These are phyloP conservation scores for Dillenia suffruticosa DNA, from an alignment of 164 flowering plant species.

Conservation along the genomic window DNA sequence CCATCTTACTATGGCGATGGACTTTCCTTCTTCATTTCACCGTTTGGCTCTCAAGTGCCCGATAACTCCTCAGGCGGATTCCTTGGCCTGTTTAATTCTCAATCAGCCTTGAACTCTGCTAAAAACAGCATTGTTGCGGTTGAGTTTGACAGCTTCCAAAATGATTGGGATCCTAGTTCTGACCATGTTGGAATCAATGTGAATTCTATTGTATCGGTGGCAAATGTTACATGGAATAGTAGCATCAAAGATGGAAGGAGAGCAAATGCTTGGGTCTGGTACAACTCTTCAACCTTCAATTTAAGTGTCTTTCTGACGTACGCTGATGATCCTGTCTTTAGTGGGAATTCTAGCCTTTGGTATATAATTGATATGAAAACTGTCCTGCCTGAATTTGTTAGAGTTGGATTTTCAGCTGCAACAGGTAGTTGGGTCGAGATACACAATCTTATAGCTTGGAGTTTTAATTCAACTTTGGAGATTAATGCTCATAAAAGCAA, in stretches of 20 bases:
- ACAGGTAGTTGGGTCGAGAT: conserved; percentile 41
- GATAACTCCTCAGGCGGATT: conserved; percentile 20
- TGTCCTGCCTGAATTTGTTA: conserved; percentile 35
- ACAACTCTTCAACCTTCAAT: conserved; percentile 31
- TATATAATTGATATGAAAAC: conserved; percentile 37
- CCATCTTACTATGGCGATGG: conserved; percentile 13
- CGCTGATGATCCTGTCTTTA: conserved; percentile 22
- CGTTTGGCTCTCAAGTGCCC: conserved; percentile 14
- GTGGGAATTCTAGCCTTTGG: conserved; percentile 27
- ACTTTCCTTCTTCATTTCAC: conserved; percentile 25
- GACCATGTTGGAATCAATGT: conserved; percentile 51
- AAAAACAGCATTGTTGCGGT: conserved; percentile 35
- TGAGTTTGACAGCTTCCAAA: conserved; percentile 48
- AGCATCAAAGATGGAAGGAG: conserved; percentile 34
- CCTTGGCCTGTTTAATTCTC: conserved; percentile 20
- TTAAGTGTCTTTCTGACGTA: conserved; percentile 47
- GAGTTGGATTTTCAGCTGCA: conserved; percentile 66
- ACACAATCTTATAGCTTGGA: conserved; percentile 51
- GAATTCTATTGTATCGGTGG: conserved; percentile 36
- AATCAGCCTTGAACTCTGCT: neutral
- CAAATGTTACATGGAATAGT: conserved; percentile 34
- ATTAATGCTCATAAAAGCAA: neutral
- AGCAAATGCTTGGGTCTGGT: conserved; percentile 58
- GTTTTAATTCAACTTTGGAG: conserved; percentile 43
- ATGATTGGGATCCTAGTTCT: conserved; percentile 38